Evolutionary conservation across 2,329 filamentous ascomycete genomes (phyloP).

Genomic region (Fusarium xyrophilum): DNA sequence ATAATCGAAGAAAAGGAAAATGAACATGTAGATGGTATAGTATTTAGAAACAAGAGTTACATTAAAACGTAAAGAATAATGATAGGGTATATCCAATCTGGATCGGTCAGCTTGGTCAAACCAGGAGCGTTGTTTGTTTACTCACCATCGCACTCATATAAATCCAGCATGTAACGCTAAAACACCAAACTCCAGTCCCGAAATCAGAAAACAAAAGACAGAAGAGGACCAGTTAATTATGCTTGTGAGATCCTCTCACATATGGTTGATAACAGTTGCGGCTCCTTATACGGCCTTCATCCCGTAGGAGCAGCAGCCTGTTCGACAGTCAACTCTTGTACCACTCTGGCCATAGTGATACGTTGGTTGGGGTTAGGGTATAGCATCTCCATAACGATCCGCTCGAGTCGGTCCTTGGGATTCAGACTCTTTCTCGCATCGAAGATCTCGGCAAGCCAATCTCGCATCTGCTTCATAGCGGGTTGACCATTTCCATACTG

Average conservation of each 20-base stretch:
- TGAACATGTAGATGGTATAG: not conserved
- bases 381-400: conserved; percentile 62
- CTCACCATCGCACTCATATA: conserved; percentile 33
- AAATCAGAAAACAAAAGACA: conserved; percentile 25
- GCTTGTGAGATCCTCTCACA: conserved; percentile 2
- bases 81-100: conserved; percentile 38
- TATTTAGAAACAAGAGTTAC: not conserved
- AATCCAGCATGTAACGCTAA: conserved; percentile 8
- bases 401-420: conserved; percentile 57
- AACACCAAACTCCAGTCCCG: conserved; percentile 18
- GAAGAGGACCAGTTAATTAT: conserved; percentile 1
- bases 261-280: conserved; percentile 4
- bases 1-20: not conserved
- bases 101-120: conserved; percentile 11
- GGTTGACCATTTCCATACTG: conserved; percentile 49
- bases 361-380: conserved; percentile 58
- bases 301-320: conserved; percentile 16
- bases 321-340: conserved; percentile 52
- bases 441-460: conserved; percentile 62
- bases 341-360: conserved; percentile 61
- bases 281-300: conserved; percentile 9
- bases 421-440: conserved; percentile 57
- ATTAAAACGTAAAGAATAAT: conserved; percentile 18
- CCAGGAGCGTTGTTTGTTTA: not conserved
- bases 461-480: conserved; percentile 61